These are phyloP conservation scores for Gymnopilus junonius DNA, from an alignment of 768 basidiomycete species.

Conservation along the genomic window DNA sequence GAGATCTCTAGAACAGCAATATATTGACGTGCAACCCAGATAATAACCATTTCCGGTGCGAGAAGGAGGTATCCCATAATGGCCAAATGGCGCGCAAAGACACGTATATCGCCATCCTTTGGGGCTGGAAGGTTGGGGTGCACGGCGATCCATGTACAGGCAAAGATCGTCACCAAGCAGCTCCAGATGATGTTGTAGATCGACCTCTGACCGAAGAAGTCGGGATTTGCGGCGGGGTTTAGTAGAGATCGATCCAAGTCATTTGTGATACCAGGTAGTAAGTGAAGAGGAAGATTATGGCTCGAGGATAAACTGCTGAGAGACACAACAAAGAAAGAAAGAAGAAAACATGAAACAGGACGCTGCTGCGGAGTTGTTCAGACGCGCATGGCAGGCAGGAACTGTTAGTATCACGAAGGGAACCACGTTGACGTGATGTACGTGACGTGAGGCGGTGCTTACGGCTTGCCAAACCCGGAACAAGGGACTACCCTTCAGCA, in stretches of 20 bases:
- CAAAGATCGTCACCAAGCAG: conserved; percentile 24
- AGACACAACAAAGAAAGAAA: background rate
- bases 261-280: background rate
- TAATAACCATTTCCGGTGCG: conserved; percentile 18
- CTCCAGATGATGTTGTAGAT: conserved; percentile 20
- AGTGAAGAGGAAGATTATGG: background rate
- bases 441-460: too few relatives aligned
- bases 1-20: conserved; percentile 3
- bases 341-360: background rate
- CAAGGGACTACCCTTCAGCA: too few relatives aligned
- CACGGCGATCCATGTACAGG: conserved; percentile 26
- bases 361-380: too few relatives aligned
- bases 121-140: conserved; percentile 25
- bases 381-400: too few relatives aligned
- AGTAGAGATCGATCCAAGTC: background rate
- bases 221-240: background rate
- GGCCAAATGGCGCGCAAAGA: conserved; percentile 3
- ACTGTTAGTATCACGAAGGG: too few relatives aligned
- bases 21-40: conserved; percentile 18
- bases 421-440: too few relatives aligned
- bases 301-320: background rate
- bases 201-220: background rate
- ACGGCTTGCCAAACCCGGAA: too few relatives aligned
- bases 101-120: background rate
- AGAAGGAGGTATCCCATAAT: conserved; percentile 19